Evolutionary conservation across 805 yeast genomes (phyloP).

Genomic region (Vanderwaltozyma tropicalis): DNA sequence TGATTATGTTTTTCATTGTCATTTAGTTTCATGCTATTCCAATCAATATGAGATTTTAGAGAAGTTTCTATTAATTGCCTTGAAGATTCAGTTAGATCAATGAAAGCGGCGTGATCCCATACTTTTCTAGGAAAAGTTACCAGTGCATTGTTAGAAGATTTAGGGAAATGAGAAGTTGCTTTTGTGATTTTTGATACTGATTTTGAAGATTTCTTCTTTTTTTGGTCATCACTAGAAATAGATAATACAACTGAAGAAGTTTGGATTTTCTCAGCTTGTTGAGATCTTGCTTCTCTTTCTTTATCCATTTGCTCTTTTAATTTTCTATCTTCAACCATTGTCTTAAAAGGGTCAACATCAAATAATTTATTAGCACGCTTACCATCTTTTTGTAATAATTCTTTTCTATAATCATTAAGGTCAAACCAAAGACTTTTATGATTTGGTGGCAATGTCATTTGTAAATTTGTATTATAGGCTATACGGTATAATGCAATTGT

Average conservation of each 20-base stretch:
- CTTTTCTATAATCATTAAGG: conserved; percentile 51
- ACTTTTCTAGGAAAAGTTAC: conserved; percentile 38
- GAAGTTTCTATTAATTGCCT: conserved; percentile 54
- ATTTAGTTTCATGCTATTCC: conserved; percentile 30
- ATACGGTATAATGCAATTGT: conserved; percentile 77
- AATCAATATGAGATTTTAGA: conserved; percentile 45
- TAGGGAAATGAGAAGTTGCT: not conserved
- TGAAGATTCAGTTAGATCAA: conserved; percentile 56
- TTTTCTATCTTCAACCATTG: conserved; percentile 48
- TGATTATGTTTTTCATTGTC: conserved; percentile 2
- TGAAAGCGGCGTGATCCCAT: conserved; percentile 61
- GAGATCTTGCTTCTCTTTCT: conserved; percentile 36
- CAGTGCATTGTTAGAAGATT: conserved; percentile 2
- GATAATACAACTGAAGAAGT: conserved; percentile 40
- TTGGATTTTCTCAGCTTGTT: conserved; percentile 41
- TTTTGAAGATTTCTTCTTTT: not conserved
- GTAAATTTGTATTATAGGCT: conserved; percentile 70
- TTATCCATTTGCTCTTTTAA: conserved; percentile 34
- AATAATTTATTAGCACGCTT: conserved; percentile 43
- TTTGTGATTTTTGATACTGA: not conserved
- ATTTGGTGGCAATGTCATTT: conserved; percentile 76
- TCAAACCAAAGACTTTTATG: conserved; percentile 73
- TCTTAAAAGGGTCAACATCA: conserved; percentile 67
- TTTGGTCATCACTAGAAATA: conserved; percentile 7
- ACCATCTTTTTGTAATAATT: conserved; percentile 37